phyloP scores from a whole-genome alignment of 1,139 yeast genomes.

The Kodamaea anthophila region DNA sequence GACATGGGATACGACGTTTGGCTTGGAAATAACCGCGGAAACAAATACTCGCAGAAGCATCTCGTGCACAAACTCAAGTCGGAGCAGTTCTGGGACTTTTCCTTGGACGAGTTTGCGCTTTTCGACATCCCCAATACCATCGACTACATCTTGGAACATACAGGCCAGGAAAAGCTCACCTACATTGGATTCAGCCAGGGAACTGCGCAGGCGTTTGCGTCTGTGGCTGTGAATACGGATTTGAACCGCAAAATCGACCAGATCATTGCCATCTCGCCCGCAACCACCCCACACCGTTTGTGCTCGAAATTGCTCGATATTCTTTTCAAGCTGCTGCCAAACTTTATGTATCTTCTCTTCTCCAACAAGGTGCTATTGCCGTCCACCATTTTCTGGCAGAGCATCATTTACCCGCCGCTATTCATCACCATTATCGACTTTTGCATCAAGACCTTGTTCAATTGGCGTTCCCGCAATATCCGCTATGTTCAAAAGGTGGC shows the following conservation, averaged over 20 bases:
- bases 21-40: constrained; percentile 88
- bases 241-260: constrained; percentile 64
- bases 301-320: constrained; percentile 72
- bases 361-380: constrained; percentile 71
- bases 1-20: constrained; percentile 88
- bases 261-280: constrained; percentile 84
- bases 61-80: constrained; percentile 31
- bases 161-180: constrained; percentile 35
- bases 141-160: constrained; percentile 27
- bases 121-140: constrained; percentile 43
- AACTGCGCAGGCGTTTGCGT: constrained; percentile 84
- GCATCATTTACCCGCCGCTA: constrained; percentile 76
- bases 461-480: constrained; percentile 74
- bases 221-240: constrained; percentile 62
- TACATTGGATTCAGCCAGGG: constrained; percentile 91
- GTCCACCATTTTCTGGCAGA: constrained; percentile 77
- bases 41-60: constrained; percentile 65
- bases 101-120: constrained; percentile 42
- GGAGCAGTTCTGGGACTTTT: constrained; percentile 39
- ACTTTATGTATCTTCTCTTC: constrained; percentile 64
- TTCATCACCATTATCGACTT: constrained; percentile 68
- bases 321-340: constrained; percentile 73
- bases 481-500: constrained; percentile 64
- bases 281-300: constrained; percentile 87
- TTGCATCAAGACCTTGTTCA: constrained; percentile 61